Base-by-base conservation (phyloP, 2,329 filamentous ascomycete species). In the Penicillium sp. region DNA sequence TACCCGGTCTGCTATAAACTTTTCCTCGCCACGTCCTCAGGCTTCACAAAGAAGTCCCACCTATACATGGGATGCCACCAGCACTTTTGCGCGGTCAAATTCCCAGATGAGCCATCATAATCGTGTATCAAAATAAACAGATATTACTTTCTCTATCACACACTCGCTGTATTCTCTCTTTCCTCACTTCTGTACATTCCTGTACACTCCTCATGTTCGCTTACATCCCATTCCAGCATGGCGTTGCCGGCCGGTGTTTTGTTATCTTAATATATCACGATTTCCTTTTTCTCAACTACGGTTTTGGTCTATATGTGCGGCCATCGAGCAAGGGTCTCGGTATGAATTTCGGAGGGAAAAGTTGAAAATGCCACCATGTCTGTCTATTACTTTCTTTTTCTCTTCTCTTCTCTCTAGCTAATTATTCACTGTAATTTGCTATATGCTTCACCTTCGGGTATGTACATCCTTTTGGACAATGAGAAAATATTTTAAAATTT, bases 71-170 rank as follows among this genome's bases (percentile, higher is more conserved):
- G 57, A 59, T 40, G 52, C 47, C 24, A 55, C 52, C 14, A 42
- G 51, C 40, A 59, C 50, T 16, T 59, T 59, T 59, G 57, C 57
- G 20, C 52, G 52, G 35, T 56, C 57, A 14, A 55, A 59, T 45
- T 55, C 57, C 26, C 56, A 58, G 23, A 58, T 58, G 46, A 53
- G 45, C 33, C 46, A 54, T 40, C 56, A 48, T n/a, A 47, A 48
- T 35, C 47, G 30, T 48, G 43, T 23, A 14, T 55, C 47, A n/a
- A 56, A 18, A 50, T 56, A 50, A 49, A 18, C 16, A 3, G 24
- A 40, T 33, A 8, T 16, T 26, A 5, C 40, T 40, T 28, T 26
- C 28, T 35, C 45, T 21, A 28, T 48, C 5, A 21, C 18, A 53
- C 51, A 18, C 11, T 35, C 28, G 7, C 24, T 52, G 9, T 48